phyloP scores from a whole-genome alignment of 352 stramenopile species.

The Pythium sukuiense region DNA sequence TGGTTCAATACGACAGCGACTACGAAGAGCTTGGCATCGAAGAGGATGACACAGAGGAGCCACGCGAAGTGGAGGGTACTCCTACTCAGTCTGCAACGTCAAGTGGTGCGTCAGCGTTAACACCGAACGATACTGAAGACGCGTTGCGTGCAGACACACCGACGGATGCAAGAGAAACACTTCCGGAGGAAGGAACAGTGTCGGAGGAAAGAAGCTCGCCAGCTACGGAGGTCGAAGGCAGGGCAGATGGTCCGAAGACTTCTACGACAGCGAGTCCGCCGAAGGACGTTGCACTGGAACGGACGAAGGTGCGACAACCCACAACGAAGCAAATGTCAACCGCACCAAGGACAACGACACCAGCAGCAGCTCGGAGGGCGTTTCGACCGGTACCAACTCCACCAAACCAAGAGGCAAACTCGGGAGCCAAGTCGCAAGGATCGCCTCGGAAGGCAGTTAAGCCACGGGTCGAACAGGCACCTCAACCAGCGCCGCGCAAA shows the following conservation, averaged over 20 bases:
- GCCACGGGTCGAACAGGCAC: background rate
- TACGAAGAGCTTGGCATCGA: conserved; percentile 2
- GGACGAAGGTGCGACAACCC: too few species aligned
- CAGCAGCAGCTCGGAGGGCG: background rate
- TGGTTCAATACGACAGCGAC: conserved; percentile 14
- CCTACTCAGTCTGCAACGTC: background rate
- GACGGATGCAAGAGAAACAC: background rate
- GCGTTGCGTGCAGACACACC: background rate
- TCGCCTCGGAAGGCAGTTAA: background rate
- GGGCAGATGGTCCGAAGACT: too few species aligned
- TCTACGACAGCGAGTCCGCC: too few species aligned
- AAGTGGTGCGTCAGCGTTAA: background rate
- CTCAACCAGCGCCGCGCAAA: conserved; percentile 2
- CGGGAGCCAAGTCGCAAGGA: background rate
- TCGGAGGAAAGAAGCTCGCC: background rate
- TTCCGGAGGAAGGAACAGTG: background rate
- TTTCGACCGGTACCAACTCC: background rate
- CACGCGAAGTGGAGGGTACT: background rate
- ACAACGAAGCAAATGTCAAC: background rate
- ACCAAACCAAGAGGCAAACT: background rate
- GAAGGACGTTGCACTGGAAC: too few species aligned
- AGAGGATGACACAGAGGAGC: background rate
- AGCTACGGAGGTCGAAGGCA: background rate
- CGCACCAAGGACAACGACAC: background rate
- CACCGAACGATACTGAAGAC: background rate